Conservation (phyloP, 176 grass and related monocot species). For the Elymus sibiricus region DNA sequence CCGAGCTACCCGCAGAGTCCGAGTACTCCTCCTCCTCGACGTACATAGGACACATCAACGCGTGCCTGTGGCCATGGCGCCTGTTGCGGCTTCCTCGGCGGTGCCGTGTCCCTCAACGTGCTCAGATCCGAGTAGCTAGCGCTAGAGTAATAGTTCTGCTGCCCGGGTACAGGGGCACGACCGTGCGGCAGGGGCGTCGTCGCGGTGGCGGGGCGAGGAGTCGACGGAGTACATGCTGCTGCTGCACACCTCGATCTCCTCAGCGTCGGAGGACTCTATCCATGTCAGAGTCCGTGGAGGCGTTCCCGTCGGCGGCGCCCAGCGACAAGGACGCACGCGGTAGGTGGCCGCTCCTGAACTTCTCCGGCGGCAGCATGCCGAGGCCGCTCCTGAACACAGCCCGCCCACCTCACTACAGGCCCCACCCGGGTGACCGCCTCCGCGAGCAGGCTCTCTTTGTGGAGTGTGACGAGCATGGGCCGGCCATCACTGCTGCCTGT, state of each 20-base stretch:
- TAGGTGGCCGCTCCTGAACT: conserved; percentile 85
- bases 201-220: conserved; percentile 58
- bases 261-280: conserved; percentile 68
- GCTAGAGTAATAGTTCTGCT: conserved; percentile 68
- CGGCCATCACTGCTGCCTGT: no score
- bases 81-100: conserved; percentile 49
- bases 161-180: conserved; percentile 32
- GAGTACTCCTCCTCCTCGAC: conserved; percentile 71
- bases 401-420: no score
- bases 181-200: conserved; percentile 22
- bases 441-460: no score
- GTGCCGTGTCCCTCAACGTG: conserved; percentile 69
- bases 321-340: conserved; percentile 46
- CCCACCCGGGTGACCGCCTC: no score
- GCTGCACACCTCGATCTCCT: conserved; percentile 55
- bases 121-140: conserved; percentile 86
- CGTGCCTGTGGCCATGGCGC: conserved; percentile 31
- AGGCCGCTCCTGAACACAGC: conserved; percentile 22
- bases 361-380: conserved; percentile 82
- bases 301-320: conserved; percentile 37
- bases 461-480: no score
- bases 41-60: conserved; percentile 12
- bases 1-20: conserved; percentile 67
- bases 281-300: conserved; percentile 74
- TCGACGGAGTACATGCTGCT: conserved; percentile 64